Evolutionary conservation across 228 moss, liverwort and hornwort species (phyloP), one percentile per base, ranked within the genome.

Genomic region (Sphagnum magellanicum): DNA sequence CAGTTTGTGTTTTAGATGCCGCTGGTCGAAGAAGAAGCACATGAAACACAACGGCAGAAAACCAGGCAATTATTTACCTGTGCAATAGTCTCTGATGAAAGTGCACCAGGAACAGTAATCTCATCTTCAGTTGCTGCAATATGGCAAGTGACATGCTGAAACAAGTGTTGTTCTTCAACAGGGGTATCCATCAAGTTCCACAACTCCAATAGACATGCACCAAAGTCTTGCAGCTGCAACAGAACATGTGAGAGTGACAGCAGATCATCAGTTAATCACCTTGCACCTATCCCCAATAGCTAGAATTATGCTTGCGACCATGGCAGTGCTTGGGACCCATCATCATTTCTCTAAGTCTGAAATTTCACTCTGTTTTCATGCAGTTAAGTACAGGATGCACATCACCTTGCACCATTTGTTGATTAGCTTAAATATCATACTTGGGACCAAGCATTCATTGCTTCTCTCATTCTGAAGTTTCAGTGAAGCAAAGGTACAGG

Each of bases 141-240:
- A 58, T 82, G 82, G 74, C 87, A 87, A 0, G 93, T 91, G 5
- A 93, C 73, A 16, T 91, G 88, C 46, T 85, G 85, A 74, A 91
- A 97, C 53, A 72, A 13, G 50, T 84, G 84, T 51, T 97, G 93
- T 49, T 97, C 96, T 2, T 78, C 75, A 3, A 81, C 74, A 67
- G 96, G 96, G 46, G 90, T 87, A 49, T 90, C 89, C 96, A 97
- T 97, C 13, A 97, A 78, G 70, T 88, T 90, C 96, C 96, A 97
- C 12, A 93, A 77, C 78, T 93, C 87, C 1, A 93, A 69, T 93
- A 97, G 79, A 2, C 89, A 79, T 5, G 93, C 74, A 1, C 91
- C 93, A 17, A 93, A 69, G 49, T 82, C 91, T 87, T 87, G 93
- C 0, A 97, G 69, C 96, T 97, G 76, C 14, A 50, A 48, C 4